phyloP scores from a whole-genome alignment of 306 rosid genomes.

The Cicer judaicum region DNA sequence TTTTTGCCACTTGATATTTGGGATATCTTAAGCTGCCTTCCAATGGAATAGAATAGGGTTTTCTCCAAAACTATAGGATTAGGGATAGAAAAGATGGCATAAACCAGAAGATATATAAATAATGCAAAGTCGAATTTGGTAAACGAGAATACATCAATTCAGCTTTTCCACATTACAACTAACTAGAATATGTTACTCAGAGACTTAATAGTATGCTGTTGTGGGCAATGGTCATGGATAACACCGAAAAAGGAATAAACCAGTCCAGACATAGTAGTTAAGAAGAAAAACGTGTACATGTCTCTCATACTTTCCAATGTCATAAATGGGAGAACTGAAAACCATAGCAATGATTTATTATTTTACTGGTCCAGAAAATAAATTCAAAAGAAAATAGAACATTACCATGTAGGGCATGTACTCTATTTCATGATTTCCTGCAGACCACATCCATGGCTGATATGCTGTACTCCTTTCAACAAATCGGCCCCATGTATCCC shows the following conservation, averaged over 20 bases:
- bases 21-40: conserved; percentile 25
- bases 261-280: conserved; percentile 25
- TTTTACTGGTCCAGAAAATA: conserved; percentile 32
- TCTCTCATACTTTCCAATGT: conserved; percentile 29
- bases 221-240: not conserved
- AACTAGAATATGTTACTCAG: not conserved
- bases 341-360: not conserved
- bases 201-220: not conserved
- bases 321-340: conserved; percentile 36
- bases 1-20: conserved; percentile 33
- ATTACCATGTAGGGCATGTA: conserved; percentile 89
- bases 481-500: conserved; percentile 96
- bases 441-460: conserved; percentile 93
- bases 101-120: not conserved
- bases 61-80: conserved; percentile 12
- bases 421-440: conserved; percentile 93
- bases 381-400: conserved; percentile 11
- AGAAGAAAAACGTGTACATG: conserved; percentile 6
- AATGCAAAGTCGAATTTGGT: not conserved
- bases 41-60: not conserved
- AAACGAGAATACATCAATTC: conserved; percentile 22
- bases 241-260: conserved; percentile 23
- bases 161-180: conserved; percentile 19
- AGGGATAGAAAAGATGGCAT: conserved; percentile 27
- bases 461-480: conserved; percentile 79